Evolutionary conservation across 2,329 filamentous ascomycete species (phyloP).

Genomic region (Ophiostoma tasmaniense): DNA sequence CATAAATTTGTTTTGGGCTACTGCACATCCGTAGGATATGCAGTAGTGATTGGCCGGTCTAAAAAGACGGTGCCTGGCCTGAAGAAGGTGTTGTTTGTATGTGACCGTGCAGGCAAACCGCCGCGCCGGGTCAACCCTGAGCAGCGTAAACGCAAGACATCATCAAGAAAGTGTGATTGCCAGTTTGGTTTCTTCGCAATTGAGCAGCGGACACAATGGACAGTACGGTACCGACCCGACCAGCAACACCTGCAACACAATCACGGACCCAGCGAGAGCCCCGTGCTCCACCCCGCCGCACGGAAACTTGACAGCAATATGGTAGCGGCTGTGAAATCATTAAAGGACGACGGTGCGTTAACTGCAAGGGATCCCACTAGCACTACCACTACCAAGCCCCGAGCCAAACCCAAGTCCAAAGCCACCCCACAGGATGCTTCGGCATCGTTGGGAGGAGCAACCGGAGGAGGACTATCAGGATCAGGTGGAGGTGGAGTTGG

Average conservation of each 20-base stretch:
- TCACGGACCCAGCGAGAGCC: constrained; percentile 58
- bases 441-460: constrained; percentile 4
- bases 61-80: constrained; percentile 60
- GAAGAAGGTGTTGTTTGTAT: constrained; percentile 61
- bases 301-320: constrained; percentile 59
- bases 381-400: constrained; percentile 9
- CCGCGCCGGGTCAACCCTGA: constrained; percentile 55
- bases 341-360: constrained; percentile 56
- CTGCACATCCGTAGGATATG: constrained; percentile 58
- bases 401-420: constrained; percentile 15
- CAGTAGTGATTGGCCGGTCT: constrained; percentile 58
- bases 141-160: constrained; percentile 56
- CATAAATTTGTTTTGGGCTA: constrained; percentile 57
- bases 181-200: constrained; percentile 64
- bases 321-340: constrained; percentile 56
- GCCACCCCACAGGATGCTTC: constrained; percentile 6
- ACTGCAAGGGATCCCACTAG: constrained; percentile 13
- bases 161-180: constrained; percentile 60
- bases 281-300: constrained; percentile 56
- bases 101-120: constrained; percentile 56
- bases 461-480: background rate
- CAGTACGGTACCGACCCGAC: constrained; percentile 55
- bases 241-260: constrained; percentile 51
- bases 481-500: constrained; percentile 5
- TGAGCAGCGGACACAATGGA: constrained; percentile 59